Conservation (phyloP, 2,329 filamentous ascomycete species). For the Hypoxylon sp. region DNA sequence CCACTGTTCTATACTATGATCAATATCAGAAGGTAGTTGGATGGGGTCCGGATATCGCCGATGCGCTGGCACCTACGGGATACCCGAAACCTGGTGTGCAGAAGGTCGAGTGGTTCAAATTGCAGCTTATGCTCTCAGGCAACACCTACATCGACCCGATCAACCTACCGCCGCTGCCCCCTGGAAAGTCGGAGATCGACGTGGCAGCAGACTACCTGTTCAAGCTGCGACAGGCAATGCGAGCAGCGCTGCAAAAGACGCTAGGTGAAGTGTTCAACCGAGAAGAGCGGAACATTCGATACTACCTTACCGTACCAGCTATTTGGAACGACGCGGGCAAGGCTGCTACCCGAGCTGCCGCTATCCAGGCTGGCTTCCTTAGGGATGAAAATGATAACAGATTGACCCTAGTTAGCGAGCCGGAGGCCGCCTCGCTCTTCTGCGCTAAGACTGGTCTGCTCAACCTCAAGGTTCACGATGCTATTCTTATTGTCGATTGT, state of each 20-base stretch:
- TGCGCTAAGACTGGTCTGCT: constrained; percentile 96
- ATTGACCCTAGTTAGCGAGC: constrained; percentile 93
- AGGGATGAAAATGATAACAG: constrained; percentile 98
- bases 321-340: constrained; percentile 99
- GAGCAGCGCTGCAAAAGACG: constrained; percentile 94
- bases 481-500: constrained; percentile 97
- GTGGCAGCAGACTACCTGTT: constrained; percentile 99
- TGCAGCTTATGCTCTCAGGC: constrained; percentile 97
- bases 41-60: constrained; percentile 98
- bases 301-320: constrained; percentile 97
- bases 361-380: constrained; percentile 96
- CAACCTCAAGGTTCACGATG: constrained; percentile 97
- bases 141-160: constrained; percentile 99
- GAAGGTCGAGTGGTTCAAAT: constrained; percentile 99
- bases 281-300: constrained; percentile 97
- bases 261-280: constrained; percentile 97
- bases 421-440: constrained; percentile 96
- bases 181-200: constrained; percentile 98
- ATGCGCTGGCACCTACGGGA: constrained; percentile 94
- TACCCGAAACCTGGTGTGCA: constrained; percentile 98
- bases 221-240: constrained; percentile 97
- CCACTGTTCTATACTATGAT: constrained; percentile 99
- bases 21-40: constrained; percentile 99
- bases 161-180: constrained; percentile 95
- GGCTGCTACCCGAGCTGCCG: constrained; percentile 92